phyloP scores from a whole-genome alignment of 371 early-diverging fungal species.

The Synchytrium microbalum region DNA sequence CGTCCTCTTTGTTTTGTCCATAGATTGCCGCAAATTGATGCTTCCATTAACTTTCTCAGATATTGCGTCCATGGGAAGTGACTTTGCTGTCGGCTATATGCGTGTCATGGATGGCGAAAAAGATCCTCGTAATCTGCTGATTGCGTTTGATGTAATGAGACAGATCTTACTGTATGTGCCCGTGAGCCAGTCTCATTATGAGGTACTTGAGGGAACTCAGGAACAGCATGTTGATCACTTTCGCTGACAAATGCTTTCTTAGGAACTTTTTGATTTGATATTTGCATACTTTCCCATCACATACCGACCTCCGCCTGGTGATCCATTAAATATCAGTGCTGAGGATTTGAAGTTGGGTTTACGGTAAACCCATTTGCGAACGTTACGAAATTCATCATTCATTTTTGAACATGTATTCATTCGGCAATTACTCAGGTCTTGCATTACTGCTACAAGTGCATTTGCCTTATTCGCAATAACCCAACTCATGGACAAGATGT shows the following conservation, averaged over 20 bases:
- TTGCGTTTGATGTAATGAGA: constrained; percentile 56
- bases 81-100: constrained; percentile 79
- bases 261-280: constrained; percentile 88
- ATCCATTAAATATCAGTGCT: constrained; percentile 86
- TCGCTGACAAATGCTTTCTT: not conserved
- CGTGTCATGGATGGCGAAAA: constrained; percentile 93
- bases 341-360: constrained; percentile 76
- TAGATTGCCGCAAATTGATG: not conserved
- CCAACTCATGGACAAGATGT: constrained; percentile 79
- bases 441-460: constrained; percentile 17
- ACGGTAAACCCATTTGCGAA: constrained; percentile 14
- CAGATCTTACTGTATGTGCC: constrained; percentile 7
- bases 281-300: constrained; percentile 99
- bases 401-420: not conserved
- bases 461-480: constrained; percentile 64
- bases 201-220: constrained; percentile 35
- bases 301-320: constrained; percentile 88
- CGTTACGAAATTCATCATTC: constrained; percentile 6
- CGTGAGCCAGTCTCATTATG: constrained; percentile 35
- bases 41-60: constrained; percentile 10
- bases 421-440: no score
- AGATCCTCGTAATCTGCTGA: constrained; percentile 88
- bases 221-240: not conserved
- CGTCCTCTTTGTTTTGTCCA: not conserved
- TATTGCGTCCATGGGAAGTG: constrained; percentile 31